Evolutionary conservation across 768 basidiomycete genomes (phyloP).

Genomic region (Trametes elegans): DNA sequence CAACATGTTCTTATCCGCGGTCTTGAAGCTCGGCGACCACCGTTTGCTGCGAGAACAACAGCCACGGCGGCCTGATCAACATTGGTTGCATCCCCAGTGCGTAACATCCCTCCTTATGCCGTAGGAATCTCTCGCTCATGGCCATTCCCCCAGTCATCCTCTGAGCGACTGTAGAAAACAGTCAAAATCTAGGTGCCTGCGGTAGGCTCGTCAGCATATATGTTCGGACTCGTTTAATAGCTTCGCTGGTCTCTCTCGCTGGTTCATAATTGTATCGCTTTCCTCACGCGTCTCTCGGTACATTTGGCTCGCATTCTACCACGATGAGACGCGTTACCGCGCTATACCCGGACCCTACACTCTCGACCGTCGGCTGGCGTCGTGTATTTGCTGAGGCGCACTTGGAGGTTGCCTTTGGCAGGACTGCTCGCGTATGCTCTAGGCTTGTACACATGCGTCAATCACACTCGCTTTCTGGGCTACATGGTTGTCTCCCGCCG

Average conservation of each 20-base stretch:
- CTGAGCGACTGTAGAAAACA: not conserved
- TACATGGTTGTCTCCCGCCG: not conserved
- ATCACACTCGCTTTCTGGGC: slow-evolving; percentile 1
- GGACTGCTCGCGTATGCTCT: slow-evolving; percentile 9
- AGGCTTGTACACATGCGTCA: slow-evolving; percentile 10
- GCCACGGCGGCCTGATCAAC: slow-evolving; percentile 25
- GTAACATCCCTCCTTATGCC: no score
- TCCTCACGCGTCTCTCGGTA: not conserved
- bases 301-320: not conserved
- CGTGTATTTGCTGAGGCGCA: slow-evolving; percentile 1
- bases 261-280: slow-evolving; percentile 7
- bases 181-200: slow-evolving; percentile 2
- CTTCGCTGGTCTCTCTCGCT: slow-evolving; percentile 4
- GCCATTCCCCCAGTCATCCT: slow-evolving; percentile 6
- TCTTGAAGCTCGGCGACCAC: slow-evolving; percentile 17
- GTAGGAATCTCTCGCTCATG: not conserved
- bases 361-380: not conserved
- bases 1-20: not conserved
- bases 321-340: slow-evolving; percentile 1
- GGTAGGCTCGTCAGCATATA: slow-evolving; percentile 7
- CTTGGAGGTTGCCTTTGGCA: not conserved
- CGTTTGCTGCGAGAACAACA: slow-evolving; percentile 31
- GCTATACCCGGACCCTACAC: slow-evolving; percentile 9
- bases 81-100: slow-evolving; percentile 29
- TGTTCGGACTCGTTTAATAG: slow-evolving; percentile 10